These are phyloP conservation scores for Chaetomium olivaceum DNA, from an alignment of 2,329 filamentous ascomycete species.

Conservation along the genomic window DNA sequence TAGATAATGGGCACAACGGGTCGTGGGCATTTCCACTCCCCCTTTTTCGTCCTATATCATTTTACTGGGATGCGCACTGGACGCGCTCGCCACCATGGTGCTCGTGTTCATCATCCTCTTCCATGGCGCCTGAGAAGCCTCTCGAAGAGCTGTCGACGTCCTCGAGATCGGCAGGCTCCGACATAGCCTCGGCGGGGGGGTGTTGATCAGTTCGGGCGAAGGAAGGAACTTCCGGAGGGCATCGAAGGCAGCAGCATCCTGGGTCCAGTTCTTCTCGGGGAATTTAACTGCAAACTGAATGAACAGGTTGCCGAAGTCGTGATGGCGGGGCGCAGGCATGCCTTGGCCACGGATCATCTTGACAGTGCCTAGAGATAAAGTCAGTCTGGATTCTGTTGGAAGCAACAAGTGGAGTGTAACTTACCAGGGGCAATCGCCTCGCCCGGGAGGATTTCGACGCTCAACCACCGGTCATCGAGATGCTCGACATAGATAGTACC, in stretches of 20 bases:
- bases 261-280: conserved; percentile 73
- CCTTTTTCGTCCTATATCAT: neutral
- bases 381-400: conserved; percentile 27
- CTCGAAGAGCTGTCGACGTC: conserved; percentile 73
- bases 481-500: conserved; percentile 92
- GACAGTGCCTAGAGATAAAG: conserved; percentile 64
- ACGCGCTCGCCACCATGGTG: conserved; percentile 74
- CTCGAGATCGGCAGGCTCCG: conserved; percentile 84
- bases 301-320: conserved; percentile 94
- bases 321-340: conserved; percentile 94
- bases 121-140: conserved; percentile 66
- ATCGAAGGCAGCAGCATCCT: conserved; percentile 69
- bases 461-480: conserved; percentile 95
- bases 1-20: neutral
- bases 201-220: conserved; percentile 59
- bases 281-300: conserved; percentile 98
- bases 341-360: conserved; percentile 96
- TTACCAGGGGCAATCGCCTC: conserved; percentile 92
- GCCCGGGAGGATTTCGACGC: conserved; percentile 86
- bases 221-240: conserved; percentile 85
- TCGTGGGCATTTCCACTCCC: neutral
- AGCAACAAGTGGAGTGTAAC: conserved; percentile 36
- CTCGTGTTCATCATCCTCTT: conserved; percentile 78
- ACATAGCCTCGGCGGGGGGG: conserved; percentile 85
- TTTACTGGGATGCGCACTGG: conserved; percentile 85